Conservation (phyloP, 768 basidiomycete species). For the Infundibulicybe gibba region DNA sequence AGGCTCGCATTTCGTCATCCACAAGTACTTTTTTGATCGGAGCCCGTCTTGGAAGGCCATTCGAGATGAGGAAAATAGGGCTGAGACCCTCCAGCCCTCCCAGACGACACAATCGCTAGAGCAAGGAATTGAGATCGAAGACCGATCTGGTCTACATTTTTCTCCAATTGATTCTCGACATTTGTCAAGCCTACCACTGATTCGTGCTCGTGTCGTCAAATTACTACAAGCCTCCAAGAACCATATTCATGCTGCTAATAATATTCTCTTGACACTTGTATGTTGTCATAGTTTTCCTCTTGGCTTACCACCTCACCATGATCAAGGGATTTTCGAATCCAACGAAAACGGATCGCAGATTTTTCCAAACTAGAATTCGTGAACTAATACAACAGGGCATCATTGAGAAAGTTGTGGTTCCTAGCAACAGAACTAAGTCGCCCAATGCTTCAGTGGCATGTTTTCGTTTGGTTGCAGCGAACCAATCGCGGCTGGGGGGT, state of each 20-base stretch:
- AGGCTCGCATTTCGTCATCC: conserved; percentile 75
- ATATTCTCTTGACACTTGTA: conserved; percentile 77
- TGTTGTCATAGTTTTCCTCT: conserved; percentile 17
- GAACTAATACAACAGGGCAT: conserved; percentile 71
- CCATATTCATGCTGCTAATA: conserved; percentile 66
- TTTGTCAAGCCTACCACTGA: conserved; percentile 68
- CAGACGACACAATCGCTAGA: conserved; percentile 12
- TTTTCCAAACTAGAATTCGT: conserved; percentile 71
- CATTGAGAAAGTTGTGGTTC: conserved; percentile 73
- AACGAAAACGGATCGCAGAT: conserved; percentile 74
- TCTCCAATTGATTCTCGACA: conserved; percentile 76
- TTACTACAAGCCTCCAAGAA: conserved; percentile 70
- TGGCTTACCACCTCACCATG: neutral
- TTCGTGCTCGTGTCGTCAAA: conserved; percentile 69
- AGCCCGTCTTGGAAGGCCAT: conserved; percentile 76
- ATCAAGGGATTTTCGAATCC: conserved; percentile 72
- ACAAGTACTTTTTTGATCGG: conserved; percentile 79
- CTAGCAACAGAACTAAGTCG: conserved; percentile 48
- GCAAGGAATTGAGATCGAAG: conserved; percentile 23
- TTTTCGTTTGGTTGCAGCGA: conserved; percentile 57
- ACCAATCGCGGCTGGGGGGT: conserved; percentile 26
- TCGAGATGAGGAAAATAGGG: conserved; percentile 61
- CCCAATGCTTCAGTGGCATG: conserved; percentile 53
- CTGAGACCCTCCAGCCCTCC: conserved; percentile 22
- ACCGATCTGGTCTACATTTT: conserved; percentile 46